Percentiles rank a stretch among this genome's conserved stretches.
These are phyloP conservation scores for Torulaspora globosa DNA, from an alignment of 1,139 yeast genomes.

Conservation along the genomic window DNA sequence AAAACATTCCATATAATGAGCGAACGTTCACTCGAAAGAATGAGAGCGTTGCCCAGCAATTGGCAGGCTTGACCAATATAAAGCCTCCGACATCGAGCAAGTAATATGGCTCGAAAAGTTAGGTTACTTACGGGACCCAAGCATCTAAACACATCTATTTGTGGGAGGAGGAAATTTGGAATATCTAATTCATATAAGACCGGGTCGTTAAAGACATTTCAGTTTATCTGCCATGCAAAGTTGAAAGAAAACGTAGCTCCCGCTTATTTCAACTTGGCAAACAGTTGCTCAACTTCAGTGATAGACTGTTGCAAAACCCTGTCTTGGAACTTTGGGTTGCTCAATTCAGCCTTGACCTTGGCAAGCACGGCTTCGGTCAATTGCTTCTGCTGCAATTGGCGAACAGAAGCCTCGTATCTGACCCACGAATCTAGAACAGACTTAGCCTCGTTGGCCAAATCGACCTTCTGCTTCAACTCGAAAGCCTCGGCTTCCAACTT, in stretches of 20 bases:
- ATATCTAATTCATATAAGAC: constrained; percentile 21
- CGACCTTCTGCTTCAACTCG: constrained; percentile 87
- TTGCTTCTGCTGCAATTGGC: constrained; percentile 94
- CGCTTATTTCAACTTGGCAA: constrained; percentile 39
- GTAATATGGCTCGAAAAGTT: neutral
- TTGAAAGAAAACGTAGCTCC: neutral
- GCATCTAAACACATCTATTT: constrained; percentile 6
- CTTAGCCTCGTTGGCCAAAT: constrained; percentile 85
- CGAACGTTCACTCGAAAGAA: constrained; percentile 22
- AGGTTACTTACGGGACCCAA: constrained; percentile 4
- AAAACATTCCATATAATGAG: constrained; percentile 28
- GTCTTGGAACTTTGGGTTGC: constrained; percentile 90
- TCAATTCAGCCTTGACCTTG: constrained; percentile 81
- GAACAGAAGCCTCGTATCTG: constrained; percentile 93
- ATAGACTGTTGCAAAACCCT: constrained; percentile 86
- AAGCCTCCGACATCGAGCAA: constrained; percentile 16
- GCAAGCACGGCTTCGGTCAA: constrained; percentile 80
- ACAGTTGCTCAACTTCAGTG: constrained; percentile 84
- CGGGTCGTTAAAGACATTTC: constrained; percentile 4
- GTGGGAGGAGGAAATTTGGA: constrained; percentile 13
- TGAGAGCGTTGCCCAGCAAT: constrained; percentile 12
- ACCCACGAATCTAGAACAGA: constrained; percentile 98
- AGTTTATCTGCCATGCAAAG: constrained; percentile 7
- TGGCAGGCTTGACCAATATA: constrained; percentile 19
- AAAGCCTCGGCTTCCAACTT: constrained; percentile 91